Conservation (phyloP, 208 protist genomes). For the Wallacemonas sp. region DNA sequence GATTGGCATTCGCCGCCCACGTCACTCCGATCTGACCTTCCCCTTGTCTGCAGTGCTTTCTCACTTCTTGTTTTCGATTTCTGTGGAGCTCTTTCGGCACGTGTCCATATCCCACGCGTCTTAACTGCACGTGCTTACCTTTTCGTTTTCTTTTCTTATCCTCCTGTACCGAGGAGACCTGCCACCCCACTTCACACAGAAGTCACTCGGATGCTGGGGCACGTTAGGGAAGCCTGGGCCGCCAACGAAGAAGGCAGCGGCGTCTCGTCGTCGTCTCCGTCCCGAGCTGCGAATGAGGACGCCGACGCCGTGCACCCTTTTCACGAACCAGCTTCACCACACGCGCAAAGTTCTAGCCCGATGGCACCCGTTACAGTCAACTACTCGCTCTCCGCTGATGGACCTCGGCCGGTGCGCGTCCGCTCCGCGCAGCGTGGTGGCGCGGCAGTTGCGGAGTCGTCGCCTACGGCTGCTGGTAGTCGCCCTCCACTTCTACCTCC, state of each 20-base stretch:
- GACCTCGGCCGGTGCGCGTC: neutral
- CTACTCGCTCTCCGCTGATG: neutral
- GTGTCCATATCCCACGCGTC: too few species aligned
- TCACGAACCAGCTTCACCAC: neutral
- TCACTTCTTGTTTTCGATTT: too few species aligned
- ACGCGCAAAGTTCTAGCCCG: neutral
- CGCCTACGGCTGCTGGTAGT: neutral
- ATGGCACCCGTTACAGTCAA: neutral
- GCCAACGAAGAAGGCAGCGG: neutral
- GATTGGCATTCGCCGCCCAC: too few species aligned
- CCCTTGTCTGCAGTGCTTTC: too few species aligned
- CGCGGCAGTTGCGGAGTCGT: neutral
- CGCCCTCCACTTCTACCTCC: constrained; percentile 2
- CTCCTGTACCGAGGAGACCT: too few species aligned
- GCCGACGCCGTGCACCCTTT: neutral
- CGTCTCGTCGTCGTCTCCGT: neutral
- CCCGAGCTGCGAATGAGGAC: neutral
- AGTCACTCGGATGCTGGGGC: neutral
- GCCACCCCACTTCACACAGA: too few species aligned
- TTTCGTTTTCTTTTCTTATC: too few species aligned
- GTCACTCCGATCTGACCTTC: neutral
- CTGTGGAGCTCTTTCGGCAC: too few species aligned
- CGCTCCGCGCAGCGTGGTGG: neutral
- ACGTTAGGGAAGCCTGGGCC: neutral
- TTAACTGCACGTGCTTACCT: too few species aligned